These are phyloP conservation scores for Blastobotrys mokoenaii DNA, from an alignment of 805 yeast genomes.

Conservation along the genomic window DNA sequence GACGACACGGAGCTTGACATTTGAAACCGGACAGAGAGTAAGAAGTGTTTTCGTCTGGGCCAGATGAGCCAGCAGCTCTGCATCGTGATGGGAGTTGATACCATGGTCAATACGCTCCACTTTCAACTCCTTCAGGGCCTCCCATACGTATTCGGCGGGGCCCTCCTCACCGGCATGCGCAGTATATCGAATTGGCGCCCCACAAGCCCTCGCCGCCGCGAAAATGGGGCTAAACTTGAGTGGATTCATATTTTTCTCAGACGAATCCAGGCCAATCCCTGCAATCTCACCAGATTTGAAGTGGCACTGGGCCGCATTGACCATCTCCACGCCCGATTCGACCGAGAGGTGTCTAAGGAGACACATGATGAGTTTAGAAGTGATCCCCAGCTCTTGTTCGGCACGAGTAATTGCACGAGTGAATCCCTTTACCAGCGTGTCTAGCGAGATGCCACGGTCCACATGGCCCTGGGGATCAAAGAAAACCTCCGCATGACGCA, in stretches of 20 bases:
- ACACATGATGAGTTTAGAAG: conserved; percentile 75
- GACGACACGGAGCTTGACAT: conserved; percentile 68
- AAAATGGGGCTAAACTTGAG: conserved; percentile 59
- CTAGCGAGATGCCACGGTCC: conserved; percentile 53
- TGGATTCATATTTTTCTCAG: conserved; percentile 76
- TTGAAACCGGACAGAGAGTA: conserved; percentile 71
- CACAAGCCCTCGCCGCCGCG: conserved; percentile 36
- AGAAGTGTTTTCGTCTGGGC: conserved; percentile 50
- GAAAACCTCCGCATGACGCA: conserved; percentile 62
- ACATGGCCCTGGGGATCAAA: conserved; percentile 84
- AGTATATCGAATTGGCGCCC: conserved; percentile 50
- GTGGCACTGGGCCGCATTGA: conserved; percentile 44
- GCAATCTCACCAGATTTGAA: conserved; percentile 51
- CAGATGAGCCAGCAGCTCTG: conserved; percentile 46
- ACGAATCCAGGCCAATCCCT: conserved; percentile 76
- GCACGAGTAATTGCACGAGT: conserved; percentile 61
- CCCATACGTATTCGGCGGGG: conserved; percentile 55
- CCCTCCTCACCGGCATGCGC: conserved; percentile 93
- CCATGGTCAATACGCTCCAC: conserved; percentile 79
- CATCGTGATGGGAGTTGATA: conserved; percentile 51
- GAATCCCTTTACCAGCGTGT: conserved; percentile 57
- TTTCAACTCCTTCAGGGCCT: conserved; percentile 49
- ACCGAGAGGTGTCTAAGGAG: conserved; percentile 68
- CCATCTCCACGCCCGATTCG: conserved; percentile 46
- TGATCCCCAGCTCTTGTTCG: conserved; percentile 46